Percentiles rank a stretch among this genome's conserved stretches.
These are phyloP conservation scores for Juglanconis sp. DNA, from an alignment of 2,329 filamentous ascomycete species.

Conservation along the genomic window DNA sequence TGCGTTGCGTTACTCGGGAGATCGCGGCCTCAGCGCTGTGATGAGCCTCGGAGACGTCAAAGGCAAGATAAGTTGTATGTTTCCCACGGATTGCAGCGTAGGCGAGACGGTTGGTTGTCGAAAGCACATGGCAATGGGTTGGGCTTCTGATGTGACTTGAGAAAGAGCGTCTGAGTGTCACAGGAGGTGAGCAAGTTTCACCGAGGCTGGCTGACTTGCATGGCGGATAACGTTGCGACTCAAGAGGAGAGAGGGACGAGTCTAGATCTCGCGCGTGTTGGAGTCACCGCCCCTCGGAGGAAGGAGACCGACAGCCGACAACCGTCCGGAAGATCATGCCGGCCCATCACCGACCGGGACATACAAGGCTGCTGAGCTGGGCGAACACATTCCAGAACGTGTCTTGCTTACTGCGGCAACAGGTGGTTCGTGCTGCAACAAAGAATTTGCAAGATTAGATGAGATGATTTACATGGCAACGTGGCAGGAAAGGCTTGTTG, in stretches of 20 bases:
- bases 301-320: not conserved
- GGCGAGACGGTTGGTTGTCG: too few species aligned
- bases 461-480: too few species aligned
- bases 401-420: not conserved
- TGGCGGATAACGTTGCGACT: not conserved
- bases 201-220: too few species aligned
- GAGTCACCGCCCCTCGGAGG: not conserved
- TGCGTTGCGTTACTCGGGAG: not conserved
- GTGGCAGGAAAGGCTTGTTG: not conserved
- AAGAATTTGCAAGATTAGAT: too few species aligned
- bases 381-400: not conserved
- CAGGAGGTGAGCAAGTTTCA: not conserved
- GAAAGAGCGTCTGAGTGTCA: not conserved
- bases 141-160: not conserved
- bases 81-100: too few species aligned
- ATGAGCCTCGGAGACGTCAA: not conserved
- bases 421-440: too few species aligned
- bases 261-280: not conserved
- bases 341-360: not conserved
- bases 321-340: not conserved
- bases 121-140: too few species aligned
- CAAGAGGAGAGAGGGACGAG: not conserved
- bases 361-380: not conserved
- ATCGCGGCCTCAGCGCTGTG: not conserved
- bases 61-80: too few species aligned